Conservation (phyloP, 768 basidiomycete genomes). For the Daedaleopsis sinensis region DNA sequence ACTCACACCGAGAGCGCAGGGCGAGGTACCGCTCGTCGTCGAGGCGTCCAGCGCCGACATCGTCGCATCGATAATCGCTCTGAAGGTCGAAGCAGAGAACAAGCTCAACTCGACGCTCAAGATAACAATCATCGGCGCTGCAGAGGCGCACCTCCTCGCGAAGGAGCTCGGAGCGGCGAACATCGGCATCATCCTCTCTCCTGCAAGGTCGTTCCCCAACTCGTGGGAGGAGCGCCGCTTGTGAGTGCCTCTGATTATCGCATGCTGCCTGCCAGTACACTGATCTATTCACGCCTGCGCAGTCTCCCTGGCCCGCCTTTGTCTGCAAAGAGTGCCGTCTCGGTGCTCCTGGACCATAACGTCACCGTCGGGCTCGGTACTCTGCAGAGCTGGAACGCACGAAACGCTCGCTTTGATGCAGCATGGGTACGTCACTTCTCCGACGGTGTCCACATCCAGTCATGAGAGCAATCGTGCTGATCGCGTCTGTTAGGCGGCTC, state of each 20-base stretch:
- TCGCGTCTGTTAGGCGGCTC: slow-evolving; percentile 12
- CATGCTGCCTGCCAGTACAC: not conserved
- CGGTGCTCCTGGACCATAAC: slow-evolving; percentile 62
- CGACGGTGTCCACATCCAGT: not conserved
- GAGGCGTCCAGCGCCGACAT: slow-evolving; percentile 66
- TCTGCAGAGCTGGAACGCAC: slow-evolving; percentile 65
- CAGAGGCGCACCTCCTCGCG: slow-evolving; percentile 75
- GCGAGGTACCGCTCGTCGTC: slow-evolving; percentile 62
- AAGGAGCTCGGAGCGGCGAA: slow-evolving; percentile 66
- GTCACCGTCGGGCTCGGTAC: slow-evolving; percentile 76
- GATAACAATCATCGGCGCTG: slow-evolving; percentile 57
- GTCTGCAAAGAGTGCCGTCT: slow-evolving; percentile 59
- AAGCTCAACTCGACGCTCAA: slow-evolving; percentile 43
- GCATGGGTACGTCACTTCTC: slow-evolving; percentile 74
- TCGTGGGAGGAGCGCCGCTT: slow-evolving; percentile 70
- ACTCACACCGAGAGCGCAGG: slow-evolving; percentile 34
- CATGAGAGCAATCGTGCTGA: not conserved
- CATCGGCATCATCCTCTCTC: slow-evolving; percentile 71
- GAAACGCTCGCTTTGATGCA: slow-evolving; percentile 78
- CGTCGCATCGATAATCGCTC: slow-evolving; percentile 63
- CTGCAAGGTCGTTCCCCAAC: slow-evolving; percentile 70
- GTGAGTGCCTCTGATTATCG: slow-evolving; percentile 38
- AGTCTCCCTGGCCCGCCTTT: slow-evolving; percentile 78
- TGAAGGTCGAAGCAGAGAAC: slow-evolving; percentile 65
- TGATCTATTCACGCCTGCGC: not conserved